Conservation (phyloP, 805 yeast genomes). For the Barnettozyma siamensis region DNA sequence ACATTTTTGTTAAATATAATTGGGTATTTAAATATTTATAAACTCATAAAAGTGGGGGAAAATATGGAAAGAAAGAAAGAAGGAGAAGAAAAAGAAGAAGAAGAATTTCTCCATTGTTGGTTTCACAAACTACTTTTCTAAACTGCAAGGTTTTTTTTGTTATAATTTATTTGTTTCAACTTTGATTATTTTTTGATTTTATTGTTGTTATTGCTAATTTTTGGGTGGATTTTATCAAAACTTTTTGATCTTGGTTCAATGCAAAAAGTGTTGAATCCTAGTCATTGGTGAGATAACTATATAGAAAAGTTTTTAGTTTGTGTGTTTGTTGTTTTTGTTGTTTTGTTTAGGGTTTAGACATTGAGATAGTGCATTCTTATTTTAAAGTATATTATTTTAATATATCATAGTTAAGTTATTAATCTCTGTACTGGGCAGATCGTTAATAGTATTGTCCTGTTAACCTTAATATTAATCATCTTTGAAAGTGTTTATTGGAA, state of each 20-base stretch:
- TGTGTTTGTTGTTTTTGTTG: constrained; percentile 9
- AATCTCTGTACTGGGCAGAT: neutral
- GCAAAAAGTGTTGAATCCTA: too few species aligned
- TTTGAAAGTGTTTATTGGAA: too few species aligned
- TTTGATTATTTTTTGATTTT: constrained; percentile 3
- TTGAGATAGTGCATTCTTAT: constrained; percentile 16
- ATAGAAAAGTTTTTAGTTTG: constrained; percentile 19
- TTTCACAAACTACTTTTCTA: constrained; percentile 5
- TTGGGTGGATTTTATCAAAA: neutral
- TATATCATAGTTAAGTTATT: neutral
- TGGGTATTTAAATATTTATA: constrained; percentile 7
- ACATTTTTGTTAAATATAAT: constrained; percentile 2
- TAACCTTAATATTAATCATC: too few species aligned
- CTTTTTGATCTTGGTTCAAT: too few species aligned
- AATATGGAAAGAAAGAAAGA: constrained; percentile 1
- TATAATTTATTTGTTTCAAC: constrained; percentile 3
- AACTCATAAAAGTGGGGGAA: neutral
- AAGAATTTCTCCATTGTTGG: neutral
- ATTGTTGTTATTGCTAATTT: constrained; percentile 1
- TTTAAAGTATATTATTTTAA: neutral
- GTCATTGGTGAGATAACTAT: neutral
- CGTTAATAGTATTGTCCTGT: too few species aligned
- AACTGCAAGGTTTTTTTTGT: neutral
- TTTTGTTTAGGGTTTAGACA: constrained; percentile 20
- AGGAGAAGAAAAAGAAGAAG: neutral